Evolutionary conservation across 345 rosid species (phyloP), one percentile per base, ranked within the genome.

Genomic region (Salix purpurea): DNA sequence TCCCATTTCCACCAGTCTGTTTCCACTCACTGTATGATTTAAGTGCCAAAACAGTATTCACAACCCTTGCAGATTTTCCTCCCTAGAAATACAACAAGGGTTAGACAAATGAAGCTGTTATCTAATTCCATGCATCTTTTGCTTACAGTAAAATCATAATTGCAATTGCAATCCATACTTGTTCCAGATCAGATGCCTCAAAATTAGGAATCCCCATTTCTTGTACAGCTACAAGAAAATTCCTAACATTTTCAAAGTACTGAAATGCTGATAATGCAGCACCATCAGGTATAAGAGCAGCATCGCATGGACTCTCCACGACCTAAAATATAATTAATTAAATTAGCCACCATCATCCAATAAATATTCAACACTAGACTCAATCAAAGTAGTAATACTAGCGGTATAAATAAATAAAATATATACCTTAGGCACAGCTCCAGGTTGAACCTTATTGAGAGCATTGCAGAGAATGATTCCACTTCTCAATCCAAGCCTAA

Each of bases 111-210:
- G 14, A 65, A 60, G 24, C 37, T n/a, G 50, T 40, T 40, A 39
- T 50, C 69, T 1, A 30, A 79, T 71, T 46, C 56, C 76, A 23
- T n/a, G 64, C 64, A 58, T 58, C 64, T 3, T n/a, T 58, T n/a
- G 28, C 28, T 23, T 58, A 23, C 10, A 23, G 64, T 58, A 58
- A 56, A 58, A n/a, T 24, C 52, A 46, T 3, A 46, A 46, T 46
- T 46, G 60, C 21, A 32, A 73, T 65, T 30, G 24, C 13, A 72
- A 50, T 14, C 70, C 88, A 56, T 82, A 91, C 97, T 67, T 93
- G 97, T 80, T 93, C 97, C 34, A 93, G 91, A 91, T 93, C 97
- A 79, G 97, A 93, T 65, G 96, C 97, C 70, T 93, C 97, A 76
- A 93, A 93, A 12, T 89, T 87, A 11, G 97, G 97, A 77, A 91